Conservation (phyloP, 2,329 filamentous ascomycete species). For the Eurotiales sp. region DNA sequence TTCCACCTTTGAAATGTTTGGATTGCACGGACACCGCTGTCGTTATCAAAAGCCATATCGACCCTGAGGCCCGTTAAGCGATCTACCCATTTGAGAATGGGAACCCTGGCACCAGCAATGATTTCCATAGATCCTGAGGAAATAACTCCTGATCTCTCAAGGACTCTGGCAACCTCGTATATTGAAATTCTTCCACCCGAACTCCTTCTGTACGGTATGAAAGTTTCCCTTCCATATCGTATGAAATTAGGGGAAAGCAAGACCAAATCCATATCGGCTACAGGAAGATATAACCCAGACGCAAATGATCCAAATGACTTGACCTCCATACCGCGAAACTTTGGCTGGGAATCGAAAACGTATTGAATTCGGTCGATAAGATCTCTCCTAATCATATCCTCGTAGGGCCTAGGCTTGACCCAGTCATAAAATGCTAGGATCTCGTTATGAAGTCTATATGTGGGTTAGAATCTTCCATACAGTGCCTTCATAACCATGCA, state of each 20-base stretch:
- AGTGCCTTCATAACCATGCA: background rate
- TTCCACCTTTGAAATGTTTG: conserved; percentile 80
- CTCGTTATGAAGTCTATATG: conserved; percentile 77
- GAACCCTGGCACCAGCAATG: conserved; percentile 75
- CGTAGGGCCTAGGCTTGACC: conserved; percentile 71
- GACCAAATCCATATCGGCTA: conserved; percentile 92
- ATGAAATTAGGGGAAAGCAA: conserved; percentile 63
- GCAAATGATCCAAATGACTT: conserved; percentile 90
- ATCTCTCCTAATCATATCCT: conserved; percentile 68
- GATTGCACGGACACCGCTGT: conserved; percentile 74
- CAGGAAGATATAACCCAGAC: conserved; percentile 71
- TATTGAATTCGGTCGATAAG: conserved; percentile 66
- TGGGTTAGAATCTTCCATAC: conserved; percentile 15
- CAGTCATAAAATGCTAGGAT: conserved; percentile 85
- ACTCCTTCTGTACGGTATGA: conserved; percentile 43
- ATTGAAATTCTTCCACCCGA: conserved; percentile 43
- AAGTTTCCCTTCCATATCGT: conserved; percentile 48
- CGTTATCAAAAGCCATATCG: conserved; percentile 92
- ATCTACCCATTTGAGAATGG: conserved; percentile 89
- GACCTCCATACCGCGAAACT: conserved; percentile 61
- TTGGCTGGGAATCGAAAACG: conserved; percentile 49
- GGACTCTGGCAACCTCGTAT: conserved; percentile 52
- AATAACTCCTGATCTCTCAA: conserved; percentile 48
- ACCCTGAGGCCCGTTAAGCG: conserved; percentile 72
- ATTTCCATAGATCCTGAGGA: conserved; percentile 58